phyloP scores from a whole-genome alignment of 768 basidiomycete species.

The Lentinus brumalis region DNA sequence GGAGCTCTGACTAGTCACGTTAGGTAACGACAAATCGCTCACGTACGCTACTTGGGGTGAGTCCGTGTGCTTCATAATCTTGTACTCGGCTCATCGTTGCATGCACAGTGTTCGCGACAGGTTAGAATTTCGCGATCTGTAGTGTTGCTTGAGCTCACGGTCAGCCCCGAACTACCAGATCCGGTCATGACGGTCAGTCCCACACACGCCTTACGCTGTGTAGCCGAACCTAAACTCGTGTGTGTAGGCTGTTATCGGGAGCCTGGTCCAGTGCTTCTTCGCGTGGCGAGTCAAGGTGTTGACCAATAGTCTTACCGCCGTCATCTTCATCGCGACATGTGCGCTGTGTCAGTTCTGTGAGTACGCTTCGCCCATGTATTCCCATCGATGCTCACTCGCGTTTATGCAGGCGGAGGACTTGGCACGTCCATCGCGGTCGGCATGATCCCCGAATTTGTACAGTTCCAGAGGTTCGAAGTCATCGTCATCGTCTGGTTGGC shows the following conservation, averaged over 20 bases:
- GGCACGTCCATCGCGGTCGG: slow-evolving; percentile 34
- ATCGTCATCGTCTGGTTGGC: slow-evolving; percentile 45
- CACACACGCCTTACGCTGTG: background rate
- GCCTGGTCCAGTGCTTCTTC: slow-evolving; percentile 49
- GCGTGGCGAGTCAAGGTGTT: slow-evolving; percentile 44
- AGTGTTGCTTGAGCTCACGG: background rate
- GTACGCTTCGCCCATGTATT: slow-evolving; percentile 3
- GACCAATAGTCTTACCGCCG: slow-evolving; percentile 30
- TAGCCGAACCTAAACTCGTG: too few species aligned
- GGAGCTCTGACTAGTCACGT: background rate
- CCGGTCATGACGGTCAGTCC: slow-evolving; percentile 45
- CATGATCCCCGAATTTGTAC: slow-evolving; percentile 34
- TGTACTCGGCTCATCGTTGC: background rate
- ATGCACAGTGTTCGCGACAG: slow-evolving; percentile 43
- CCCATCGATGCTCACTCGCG: background rate
- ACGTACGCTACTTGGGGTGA: slow-evolving; percentile 32
- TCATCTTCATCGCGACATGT: slow-evolving; percentile 28
- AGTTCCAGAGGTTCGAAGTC: slow-evolving; percentile 36
- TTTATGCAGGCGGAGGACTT: slow-evolving; percentile 36
- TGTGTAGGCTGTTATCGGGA: slow-evolving; percentile 45
- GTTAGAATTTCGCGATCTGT: slow-evolving; percentile 20
- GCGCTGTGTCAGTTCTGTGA: slow-evolving; percentile 31
- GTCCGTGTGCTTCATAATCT: slow-evolving; percentile 2
- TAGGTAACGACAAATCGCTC: slow-evolving; percentile 34
- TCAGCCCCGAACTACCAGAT: slow-evolving; percentile 31